Evolutionary conservation across 176 grass and related monocot genomes (phyloP).

Genomic region (Thalia dealbata): DNA sequence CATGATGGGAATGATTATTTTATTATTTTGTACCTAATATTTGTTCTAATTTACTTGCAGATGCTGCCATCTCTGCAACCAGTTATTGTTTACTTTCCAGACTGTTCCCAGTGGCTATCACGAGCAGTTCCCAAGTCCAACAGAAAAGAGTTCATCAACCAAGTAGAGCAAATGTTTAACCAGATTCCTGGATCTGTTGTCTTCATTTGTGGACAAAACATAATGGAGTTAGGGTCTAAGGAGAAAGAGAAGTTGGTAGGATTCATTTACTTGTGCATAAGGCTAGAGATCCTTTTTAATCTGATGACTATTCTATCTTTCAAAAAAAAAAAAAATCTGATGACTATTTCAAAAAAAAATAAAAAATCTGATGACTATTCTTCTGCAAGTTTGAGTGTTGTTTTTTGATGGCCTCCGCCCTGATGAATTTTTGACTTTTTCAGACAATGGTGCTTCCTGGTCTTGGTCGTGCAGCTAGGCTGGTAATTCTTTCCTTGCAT

Average conservation of each 20-base stretch:
- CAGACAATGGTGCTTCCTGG: slow-evolving; percentile 40
- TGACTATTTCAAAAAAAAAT: no score
- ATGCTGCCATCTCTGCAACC: slow-evolving; percentile 64
- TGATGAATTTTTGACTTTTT: slow-evolving; percentile 4
- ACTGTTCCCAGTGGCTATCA: slow-evolving; percentile 74
- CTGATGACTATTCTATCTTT: neutral
- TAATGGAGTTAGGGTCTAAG: slow-evolving; percentile 37
- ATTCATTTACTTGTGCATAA: slow-evolving; percentile 12
- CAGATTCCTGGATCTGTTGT: slow-evolving; percentile 62
- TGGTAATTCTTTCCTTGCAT: slow-evolving; percentile 24
- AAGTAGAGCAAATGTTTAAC: slow-evolving; percentile 66
- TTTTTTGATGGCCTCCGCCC: neutral
- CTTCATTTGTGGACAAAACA: slow-evolving; percentile 82
- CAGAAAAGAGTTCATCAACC: slow-evolving; percentile 53
- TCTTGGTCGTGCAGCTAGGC: slow-evolving; percentile 27
- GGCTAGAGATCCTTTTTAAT: slow-evolving; percentile 10
- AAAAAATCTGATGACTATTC: neutral
- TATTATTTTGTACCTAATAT: neutral
- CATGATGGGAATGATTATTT: neutral
- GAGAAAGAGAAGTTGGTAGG: slow-evolving; percentile 63
- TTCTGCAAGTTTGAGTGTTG: slow-evolving; percentile 18
- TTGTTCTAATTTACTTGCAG: slow-evolving; percentile 22
- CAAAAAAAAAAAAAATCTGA: neutral
- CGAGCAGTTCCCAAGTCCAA: slow-evolving; percentile 73
- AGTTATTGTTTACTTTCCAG: slow-evolving; percentile 88